phyloP scores from a whole-genome alignment of 2,329 filamentous ascomycete species.

The Talaromyces marneffei region DNA sequence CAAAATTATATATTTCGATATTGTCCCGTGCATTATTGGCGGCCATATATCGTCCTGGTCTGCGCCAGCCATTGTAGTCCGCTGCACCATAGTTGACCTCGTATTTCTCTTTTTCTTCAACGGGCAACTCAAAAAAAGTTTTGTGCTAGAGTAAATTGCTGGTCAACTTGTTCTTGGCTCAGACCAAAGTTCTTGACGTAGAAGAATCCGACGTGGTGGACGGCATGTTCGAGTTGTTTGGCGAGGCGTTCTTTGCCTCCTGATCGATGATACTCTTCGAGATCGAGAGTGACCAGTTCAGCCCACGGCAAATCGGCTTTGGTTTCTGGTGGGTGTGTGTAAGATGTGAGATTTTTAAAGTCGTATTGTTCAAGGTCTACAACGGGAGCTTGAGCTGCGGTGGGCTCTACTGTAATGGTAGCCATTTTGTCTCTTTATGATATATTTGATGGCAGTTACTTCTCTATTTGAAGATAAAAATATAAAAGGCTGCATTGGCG shows the following conservation, averaged over 20 bases:
- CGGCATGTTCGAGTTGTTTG: slow-evolving; percentile 51
- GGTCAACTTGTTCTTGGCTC: slow-evolving; percentile 53
- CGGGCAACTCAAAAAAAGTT: slow-evolving; percentile 53
- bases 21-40: slow-evolving; percentile 40
- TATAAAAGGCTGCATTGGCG: neutral
- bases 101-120: slow-evolving; percentile 56
- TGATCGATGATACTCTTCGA: slow-evolving; percentile 49
- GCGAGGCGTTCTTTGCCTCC: slow-evolving; percentile 52
- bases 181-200: slow-evolving; percentile 60
- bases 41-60: slow-evolving; percentile 11
- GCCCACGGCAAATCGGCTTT: slow-evolving; percentile 39
- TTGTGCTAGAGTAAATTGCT: slow-evolving; percentile 57
- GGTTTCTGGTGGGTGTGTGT: slow-evolving; percentile 12
- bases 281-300: slow-evolving; percentile 53
- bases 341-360: slow-evolving; percentile 10
- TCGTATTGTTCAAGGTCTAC: slow-evolving; percentile 8
- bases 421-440: neutral
- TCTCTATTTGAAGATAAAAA: neutral
- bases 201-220: slow-evolving; percentile 51
- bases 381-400: neutral
- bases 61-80: slow-evolving; percentile 11
- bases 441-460: neutral
- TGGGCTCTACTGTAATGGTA: neutral
- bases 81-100: slow-evolving; percentile 24
- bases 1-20: slow-evolving; percentile 55